A percentile compares a stretch with the other conserved stretches of the same genome.
These are phyloP conservation scores for Bipolaris bicolor DNA, from an alignment of 2,329 filamentous ascomycete species.

Conservation along the genomic window DNA sequence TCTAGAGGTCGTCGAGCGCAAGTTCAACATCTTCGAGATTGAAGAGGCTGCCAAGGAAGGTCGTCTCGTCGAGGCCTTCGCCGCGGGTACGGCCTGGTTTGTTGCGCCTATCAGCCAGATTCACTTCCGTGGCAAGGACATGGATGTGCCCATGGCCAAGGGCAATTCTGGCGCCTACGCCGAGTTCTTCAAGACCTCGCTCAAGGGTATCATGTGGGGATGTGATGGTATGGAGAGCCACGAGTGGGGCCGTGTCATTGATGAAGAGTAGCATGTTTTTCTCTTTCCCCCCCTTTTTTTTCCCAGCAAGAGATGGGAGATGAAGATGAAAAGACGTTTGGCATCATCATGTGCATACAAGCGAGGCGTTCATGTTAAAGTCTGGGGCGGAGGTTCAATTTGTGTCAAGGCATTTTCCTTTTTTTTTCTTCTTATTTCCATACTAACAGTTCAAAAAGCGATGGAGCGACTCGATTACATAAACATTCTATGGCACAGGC, in stretches of 20 bases:
- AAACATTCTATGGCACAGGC: background rate
- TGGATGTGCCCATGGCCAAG: conserved; percentile 51
- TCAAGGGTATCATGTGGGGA: conserved; percentile 59
- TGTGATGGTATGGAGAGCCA: conserved; percentile 51
- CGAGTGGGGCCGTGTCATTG: conserved; percentile 56
- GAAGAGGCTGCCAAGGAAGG: conserved; percentile 74
- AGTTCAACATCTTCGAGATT: conserved; percentile 82
- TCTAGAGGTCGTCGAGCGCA: conserved; percentile 77
- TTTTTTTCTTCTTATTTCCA: background rate
- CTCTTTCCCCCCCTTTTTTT: background rate
- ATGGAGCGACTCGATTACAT: too few relatives aligned
- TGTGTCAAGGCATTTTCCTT: background rate
- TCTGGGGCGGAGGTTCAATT: background rate
- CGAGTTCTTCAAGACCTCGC: conserved; percentile 52
- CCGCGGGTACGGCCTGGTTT: conserved; percentile 77
- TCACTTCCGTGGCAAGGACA: conserved; percentile 53
- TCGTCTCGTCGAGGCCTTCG: conserved; percentile 82
- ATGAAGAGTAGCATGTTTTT: conserved; percentile 38
- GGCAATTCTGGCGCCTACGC: conserved; percentile 54
- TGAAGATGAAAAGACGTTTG: background rate
- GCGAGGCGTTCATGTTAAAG: background rate
- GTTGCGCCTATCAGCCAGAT: conserved; percentile 55
- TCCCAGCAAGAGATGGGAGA: background rate
- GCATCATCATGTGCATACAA: background rate
- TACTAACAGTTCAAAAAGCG: background rate